These are phyloP conservation scores for Thermomucor indicae-seudaticae DNA, from an alignment of 371 early-diverging fungal species.

Conservation along the genomic window DNA sequence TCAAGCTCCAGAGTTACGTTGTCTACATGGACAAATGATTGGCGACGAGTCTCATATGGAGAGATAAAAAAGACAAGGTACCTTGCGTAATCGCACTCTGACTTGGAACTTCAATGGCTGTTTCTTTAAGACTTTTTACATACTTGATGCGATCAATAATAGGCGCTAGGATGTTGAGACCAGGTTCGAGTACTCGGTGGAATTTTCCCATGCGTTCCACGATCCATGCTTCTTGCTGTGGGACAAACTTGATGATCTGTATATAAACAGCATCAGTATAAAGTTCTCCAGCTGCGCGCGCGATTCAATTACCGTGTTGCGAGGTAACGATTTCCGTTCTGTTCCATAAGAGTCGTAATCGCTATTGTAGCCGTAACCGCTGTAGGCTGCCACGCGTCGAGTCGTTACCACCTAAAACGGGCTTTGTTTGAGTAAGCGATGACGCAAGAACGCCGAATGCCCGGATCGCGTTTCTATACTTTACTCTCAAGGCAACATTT, in stretches of 20 bases:
- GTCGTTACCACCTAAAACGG: no score
- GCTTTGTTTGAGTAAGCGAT: no score
- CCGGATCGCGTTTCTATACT: no score
- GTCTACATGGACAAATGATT: no score
- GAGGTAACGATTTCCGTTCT: slow-evolving; percentile 42
- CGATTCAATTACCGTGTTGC: slow-evolving; percentile 43
- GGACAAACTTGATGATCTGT: slow-evolving; percentile 91
- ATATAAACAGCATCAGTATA: no score
- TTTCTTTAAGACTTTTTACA: slow-evolving; percentile 94
- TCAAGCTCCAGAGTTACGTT: slow-evolving; percentile 95
- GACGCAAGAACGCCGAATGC: no score
- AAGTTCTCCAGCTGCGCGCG: no score
- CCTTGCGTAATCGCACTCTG: slow-evolving; percentile 93
- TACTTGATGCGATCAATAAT: slow-evolving; percentile 87
- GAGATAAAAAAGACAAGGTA: no score
- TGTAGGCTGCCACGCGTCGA: slow-evolving; percentile 16
- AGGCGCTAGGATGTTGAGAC: slow-evolving; percentile 85
- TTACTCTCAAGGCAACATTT: no score
- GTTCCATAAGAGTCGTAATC: slow-evolving; percentile 32
- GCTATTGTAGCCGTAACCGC: slow-evolving; percentile 34
- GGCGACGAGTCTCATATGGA: no score
- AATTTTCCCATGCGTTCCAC: slow-evolving; percentile 87
- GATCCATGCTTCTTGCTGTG: slow-evolving; percentile 96
- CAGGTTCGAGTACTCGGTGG: slow-evolving; percentile 86
- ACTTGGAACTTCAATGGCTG: slow-evolving; percentile 91